Base-by-base conservation (phyloP, 495 filamentous ascomycete species). In the Tuber brumale region DNA sequence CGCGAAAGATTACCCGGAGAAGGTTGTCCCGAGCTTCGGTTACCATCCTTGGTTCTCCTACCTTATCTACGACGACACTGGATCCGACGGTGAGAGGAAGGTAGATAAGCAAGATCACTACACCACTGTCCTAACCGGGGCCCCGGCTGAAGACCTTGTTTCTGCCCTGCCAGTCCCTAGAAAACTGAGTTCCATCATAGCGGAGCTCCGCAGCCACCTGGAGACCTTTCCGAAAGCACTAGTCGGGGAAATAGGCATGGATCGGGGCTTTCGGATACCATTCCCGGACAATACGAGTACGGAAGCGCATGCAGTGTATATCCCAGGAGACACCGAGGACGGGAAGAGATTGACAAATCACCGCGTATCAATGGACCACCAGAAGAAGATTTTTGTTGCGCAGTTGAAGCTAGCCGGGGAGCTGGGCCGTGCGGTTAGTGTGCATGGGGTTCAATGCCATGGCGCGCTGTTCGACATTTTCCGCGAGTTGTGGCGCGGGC, bases 1-100 rank as follows among this genome's bases (percentile, higher is more conserved):
- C 72, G 91, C 94, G 3, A 84, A 86, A 41, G 79, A 83, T 46
- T 83, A 87, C 45, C 43, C 87, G n/a, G 80, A 45, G 66, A 82
- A 72, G 81, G 81, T 97, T 19, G 76, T 97, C 1, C 95, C 95
- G 0, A 91, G 90, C 43, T 99, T 97, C 85, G 95, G 95, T n/a
- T 97, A 95, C 94, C 95, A 99, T 84, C 96, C 96, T 1, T 99
- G 95, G 95, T 99, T 98, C 84, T 95, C 95, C 1, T 88, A 99
- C 82, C 92, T 96, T 77, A 88, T 97, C 74, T 89, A 89, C 78
- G 90, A 94, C 80, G 91, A 93, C 81, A 66, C 57, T 8, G 27
- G 51, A 27, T n/a, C 51, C 51, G n/a, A 3, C 3, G 27, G 27
- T 18, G 57, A 66, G 57, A 18, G 4, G 57, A 77, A 82, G 37